phyloP scores from a whole-genome alignment of 192 early-diverging fungal genomes.

The Coemansia sp. region DNA sequence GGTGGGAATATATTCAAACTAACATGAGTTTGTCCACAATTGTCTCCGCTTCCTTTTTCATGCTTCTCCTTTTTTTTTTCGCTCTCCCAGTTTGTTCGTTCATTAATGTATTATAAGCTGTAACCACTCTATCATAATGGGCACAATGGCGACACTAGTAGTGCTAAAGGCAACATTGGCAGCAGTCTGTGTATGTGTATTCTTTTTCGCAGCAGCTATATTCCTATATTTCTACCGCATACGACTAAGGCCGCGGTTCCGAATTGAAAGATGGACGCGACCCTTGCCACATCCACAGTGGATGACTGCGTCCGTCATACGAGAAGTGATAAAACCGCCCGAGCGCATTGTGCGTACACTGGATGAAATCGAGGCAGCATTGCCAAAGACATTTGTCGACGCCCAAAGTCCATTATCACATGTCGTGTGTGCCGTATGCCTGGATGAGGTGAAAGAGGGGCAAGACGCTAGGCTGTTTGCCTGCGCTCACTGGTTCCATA shows the following conservation, averaged over 20 bases:
- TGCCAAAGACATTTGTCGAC: slow-evolving; percentile 6
- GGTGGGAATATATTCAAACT: not conserved
- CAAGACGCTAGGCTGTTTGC: slow-evolving; percentile 6
- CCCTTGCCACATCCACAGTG: slow-evolving; percentile 5
- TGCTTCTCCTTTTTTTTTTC: too few species aligned
- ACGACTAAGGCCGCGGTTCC: slow-evolving; percentile 16
- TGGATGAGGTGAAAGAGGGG: slow-evolving; percentile 7
- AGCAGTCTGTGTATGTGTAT: slow-evolving; percentile 20
- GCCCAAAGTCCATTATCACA: not conserved
- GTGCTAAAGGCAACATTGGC: slow-evolving; percentile 36
- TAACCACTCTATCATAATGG: not conserved
- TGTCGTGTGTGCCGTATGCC: slow-evolving; percentile 22
- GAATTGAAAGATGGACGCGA: slow-evolving; percentile 1
- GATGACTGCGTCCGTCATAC: not conserved
- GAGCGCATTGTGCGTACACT: slow-evolving; percentile 5
- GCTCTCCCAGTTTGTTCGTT: not conserved
- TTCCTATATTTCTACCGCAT: slow-evolving; percentile 31
- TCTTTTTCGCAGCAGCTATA: slow-evolving; percentile 12
- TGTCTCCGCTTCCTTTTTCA: not conserved
- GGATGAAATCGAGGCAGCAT: slow-evolving; percentile 19
- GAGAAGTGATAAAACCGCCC: not conserved
- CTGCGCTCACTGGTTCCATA: slow-evolving; percentile 28
- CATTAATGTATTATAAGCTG: not conserved
- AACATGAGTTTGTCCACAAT: not conserved
- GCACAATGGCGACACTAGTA: slow-evolving; percentile 4